Percentiles rank a stretch among this genome's conserved stretches.
Conservation (phyloP, 257 asterid genomes). For the Nicotiana obtusifolia region DNA sequence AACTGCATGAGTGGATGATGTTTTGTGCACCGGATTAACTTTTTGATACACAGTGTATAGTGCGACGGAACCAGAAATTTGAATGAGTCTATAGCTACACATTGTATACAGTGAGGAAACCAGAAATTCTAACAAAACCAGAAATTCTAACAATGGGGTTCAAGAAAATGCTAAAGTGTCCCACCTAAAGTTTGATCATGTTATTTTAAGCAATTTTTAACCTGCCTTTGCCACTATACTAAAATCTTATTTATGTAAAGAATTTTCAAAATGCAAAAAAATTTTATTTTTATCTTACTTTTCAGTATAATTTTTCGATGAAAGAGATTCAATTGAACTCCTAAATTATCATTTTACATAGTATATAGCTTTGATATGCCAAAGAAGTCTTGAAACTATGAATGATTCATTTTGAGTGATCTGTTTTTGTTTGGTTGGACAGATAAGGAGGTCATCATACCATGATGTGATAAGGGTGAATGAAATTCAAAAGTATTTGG, state of each 20-base stretch:
- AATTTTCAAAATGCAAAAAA: too few species aligned
- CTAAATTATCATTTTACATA: too few species aligned
- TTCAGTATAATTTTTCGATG: background rate
- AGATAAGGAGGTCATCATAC: constrained; percentile 72
- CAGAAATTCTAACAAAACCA: background rate
- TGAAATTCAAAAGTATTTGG: constrained; percentile 64
- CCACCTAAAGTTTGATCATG: background rate
- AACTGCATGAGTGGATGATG: too few species aligned
- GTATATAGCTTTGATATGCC: too few species aligned
- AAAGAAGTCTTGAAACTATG: background rate
- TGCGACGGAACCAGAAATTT: background rate
- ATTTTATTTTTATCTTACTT: too few species aligned
- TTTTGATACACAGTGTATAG: too few species aligned
- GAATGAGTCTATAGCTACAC: background rate
- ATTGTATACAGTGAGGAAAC: too few species aligned
- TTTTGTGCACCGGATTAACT: fast-evolving
- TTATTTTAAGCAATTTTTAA: background rate
- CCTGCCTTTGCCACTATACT: background rate
- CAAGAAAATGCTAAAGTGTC: background rate
- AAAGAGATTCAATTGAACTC: background rate
- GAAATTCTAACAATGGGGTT: background rate
- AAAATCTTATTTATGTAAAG: background rate
- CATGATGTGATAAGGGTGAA: constrained; percentile 73
- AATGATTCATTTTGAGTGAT: background rate
- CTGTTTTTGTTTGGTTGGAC: constrained; percentile 5